A percentile compares a stretch with the other conserved stretches of the same genome.
phyloP scores from a whole-genome alignment of 2,329 filamentous ascomycete genomes.

The Fusarium sp. region DNA sequence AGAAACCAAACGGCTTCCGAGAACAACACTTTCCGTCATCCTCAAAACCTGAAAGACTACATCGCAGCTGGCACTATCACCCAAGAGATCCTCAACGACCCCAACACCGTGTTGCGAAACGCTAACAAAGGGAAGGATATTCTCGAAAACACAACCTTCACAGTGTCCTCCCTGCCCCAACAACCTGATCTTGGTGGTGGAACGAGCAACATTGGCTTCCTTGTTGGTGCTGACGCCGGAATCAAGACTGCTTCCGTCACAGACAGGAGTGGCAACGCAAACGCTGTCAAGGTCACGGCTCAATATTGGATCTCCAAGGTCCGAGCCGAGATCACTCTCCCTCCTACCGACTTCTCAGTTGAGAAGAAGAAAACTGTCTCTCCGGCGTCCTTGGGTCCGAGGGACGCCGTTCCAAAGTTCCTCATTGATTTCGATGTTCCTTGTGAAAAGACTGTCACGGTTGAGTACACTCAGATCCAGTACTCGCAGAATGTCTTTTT shows the following conservation, averaged over 20 bases:
- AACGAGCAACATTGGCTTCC: constrained; percentile 39
- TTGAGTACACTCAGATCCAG: constrained; percentile 48
- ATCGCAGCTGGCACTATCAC: constrained; percentile 49
- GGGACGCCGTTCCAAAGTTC: constrained; percentile 35
- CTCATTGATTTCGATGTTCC: constrained; percentile 17
- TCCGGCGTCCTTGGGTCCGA: not conserved
- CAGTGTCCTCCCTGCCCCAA: constrained; percentile 41
- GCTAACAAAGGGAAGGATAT: constrained; percentile 49
- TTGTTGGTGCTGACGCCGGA: constrained; percentile 22
- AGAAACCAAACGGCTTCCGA: constrained; percentile 20
- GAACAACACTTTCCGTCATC: constrained; percentile 40
- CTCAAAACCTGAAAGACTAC: constrained; percentile 47
- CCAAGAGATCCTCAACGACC: constrained; percentile 46
- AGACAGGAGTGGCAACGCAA: constrained; percentile 33
- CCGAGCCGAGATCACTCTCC: constrained; percentile 32
- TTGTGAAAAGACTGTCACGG: constrained; percentile 18
- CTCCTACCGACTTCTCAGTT: not conserved
- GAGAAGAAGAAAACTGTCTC: constrained; percentile 19
- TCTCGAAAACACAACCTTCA: constrained; percentile 46
- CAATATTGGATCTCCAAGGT: constrained; percentile 40
- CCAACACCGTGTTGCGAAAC: constrained; percentile 45
- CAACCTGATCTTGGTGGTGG: constrained; percentile 46
- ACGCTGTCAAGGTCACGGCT: constrained; percentile 18
- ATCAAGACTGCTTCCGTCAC: constrained; percentile 47
- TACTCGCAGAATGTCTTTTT: constrained; percentile 48